phyloP scores from a whole-genome alignment of 169 alveolate species.

The Eimeria zaria region DNA sequence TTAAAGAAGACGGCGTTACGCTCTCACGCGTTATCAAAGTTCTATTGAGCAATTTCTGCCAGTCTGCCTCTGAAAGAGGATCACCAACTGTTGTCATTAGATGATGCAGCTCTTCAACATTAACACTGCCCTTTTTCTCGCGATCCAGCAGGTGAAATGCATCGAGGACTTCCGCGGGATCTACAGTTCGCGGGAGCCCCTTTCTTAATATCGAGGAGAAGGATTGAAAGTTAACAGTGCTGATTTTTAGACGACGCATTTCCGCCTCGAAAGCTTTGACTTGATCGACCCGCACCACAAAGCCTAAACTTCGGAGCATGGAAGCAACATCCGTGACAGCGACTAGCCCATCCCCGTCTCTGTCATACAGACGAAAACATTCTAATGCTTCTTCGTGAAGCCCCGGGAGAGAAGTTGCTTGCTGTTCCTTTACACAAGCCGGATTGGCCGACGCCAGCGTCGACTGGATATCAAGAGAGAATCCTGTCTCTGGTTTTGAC shows the following conservation, averaged over 20 bases:
- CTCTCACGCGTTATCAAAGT: conserved; percentile 52
- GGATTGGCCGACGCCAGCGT: not conserved
- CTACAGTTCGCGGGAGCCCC: conserved; percentile 55
- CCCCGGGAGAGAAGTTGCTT: not conserved
- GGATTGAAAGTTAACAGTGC: not conserved
- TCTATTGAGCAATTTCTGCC: conserved; percentile 31
- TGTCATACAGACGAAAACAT: conserved; percentile 68
- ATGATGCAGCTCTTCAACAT: conserved; percentile 51
- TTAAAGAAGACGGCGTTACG: conserved; percentile 51
- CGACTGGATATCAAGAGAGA: not conserved
- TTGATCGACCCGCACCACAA: conserved; percentile 54
- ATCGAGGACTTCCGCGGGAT: conserved; percentile 49
- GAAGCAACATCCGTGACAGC: conserved; percentile 38
- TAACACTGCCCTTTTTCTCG: conserved; percentile 60
- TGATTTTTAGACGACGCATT: conserved; percentile 16
- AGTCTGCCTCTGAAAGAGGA: conserved; percentile 17
- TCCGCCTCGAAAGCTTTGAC: conserved; percentile 29
- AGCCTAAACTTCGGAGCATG: conserved; percentile 72
- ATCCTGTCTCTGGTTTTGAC: not conserved
- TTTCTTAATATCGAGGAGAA: not conserved
- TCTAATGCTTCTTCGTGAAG: conserved; percentile 49
- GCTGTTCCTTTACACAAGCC: not conserved
- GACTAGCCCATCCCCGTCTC: conserved; percentile 66
- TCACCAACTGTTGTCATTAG: conserved; percentile 54
- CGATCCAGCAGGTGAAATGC: conserved; percentile 63